phyloP scores from a whole-genome alignment of 257 asterid species.

The Scutellaria galericulata region DNA sequence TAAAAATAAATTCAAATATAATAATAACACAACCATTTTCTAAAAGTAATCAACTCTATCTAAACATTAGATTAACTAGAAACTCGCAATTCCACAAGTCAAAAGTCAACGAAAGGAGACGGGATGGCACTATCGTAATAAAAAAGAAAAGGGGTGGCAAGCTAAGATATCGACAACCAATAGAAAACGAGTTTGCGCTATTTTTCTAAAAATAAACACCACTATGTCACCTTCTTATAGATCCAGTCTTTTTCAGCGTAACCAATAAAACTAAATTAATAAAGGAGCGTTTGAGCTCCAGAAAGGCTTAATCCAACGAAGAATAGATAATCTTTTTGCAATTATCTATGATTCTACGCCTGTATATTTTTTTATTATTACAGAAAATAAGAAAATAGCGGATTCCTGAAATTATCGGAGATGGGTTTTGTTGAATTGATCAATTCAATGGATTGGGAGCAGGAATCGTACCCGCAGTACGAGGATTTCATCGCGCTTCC shows the following conservation, averaged over 20 bases:
- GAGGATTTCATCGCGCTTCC: conserved; percentile 80
- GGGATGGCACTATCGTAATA: conserved; percentile 32
- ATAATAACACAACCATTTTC: too few relatives aligned
- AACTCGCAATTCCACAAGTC: too few relatives aligned
- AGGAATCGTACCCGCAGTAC: conserved; percentile 78
- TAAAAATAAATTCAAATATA: too few relatives aligned
- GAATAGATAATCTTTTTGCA: conserved; percentile 18
- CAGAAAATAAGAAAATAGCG: not conserved
- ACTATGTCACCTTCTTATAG: conserved; percentile 21
- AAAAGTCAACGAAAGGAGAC: too few relatives aligned
- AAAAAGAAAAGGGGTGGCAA: not conserved
- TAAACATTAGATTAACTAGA: too few relatives aligned
- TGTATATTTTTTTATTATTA: conserved; percentile 3
- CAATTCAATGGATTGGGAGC: conserved; percentile 66
- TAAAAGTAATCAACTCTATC: not conserved
- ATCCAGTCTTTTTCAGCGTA: conserved; percentile 28
- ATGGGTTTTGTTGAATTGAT: conserved; percentile 62
- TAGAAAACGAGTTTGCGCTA: not conserved
- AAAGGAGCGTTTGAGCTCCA: conserved; percentile 28
- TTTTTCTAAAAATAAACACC: not conserved
- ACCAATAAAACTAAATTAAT: not conserved
- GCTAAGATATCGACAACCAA: not conserved
- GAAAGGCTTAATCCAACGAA: conserved; percentile 21
- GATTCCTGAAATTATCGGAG: conserved; percentile 19
- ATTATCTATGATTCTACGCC: conserved; percentile 35